Evolutionary conservation across 164 flowering plant genomes (phyloP).

Genomic region (Magnolia officinalis): DNA sequence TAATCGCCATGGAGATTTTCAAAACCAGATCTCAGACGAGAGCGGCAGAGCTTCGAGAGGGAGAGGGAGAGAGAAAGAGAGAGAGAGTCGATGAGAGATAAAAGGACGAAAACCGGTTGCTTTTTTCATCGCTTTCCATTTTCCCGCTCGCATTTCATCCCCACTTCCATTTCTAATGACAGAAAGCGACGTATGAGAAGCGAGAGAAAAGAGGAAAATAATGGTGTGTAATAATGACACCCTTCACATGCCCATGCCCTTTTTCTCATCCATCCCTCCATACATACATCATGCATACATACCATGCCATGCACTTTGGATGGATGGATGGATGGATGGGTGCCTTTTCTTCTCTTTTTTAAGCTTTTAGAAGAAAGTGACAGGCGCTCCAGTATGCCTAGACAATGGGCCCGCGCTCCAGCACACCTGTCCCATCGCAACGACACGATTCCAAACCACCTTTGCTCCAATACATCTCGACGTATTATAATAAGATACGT

Average conservation of each 20-base stretch:
- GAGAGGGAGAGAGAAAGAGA: slow-evolving; percentile 10
- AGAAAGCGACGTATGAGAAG: slow-evolving; percentile 48
- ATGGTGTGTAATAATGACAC: slow-evolving; percentile 4
- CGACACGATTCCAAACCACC: slow-evolving; percentile 6
- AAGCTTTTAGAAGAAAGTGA: background rate
- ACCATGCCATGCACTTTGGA: background rate
- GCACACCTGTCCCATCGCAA: slow-evolving; percentile 12
- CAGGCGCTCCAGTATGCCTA: background rate
- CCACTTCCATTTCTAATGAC: slow-evolving; percentile 30
- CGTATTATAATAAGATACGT: too few species aligned
- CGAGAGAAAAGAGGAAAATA: slow-evolving; percentile 4
- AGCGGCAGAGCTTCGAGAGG: background rate
- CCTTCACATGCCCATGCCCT: background rate
- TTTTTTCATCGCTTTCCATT: slow-evolving; percentile 8
- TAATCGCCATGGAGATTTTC: slow-evolving; percentile 26
- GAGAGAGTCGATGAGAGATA: background rate
- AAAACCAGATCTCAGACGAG: background rate
- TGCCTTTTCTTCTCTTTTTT: background rate
- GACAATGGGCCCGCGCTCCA: slow-evolving; percentile 12
- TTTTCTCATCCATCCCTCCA: background rate
- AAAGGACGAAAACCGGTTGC: background rate
- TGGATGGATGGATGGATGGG: background rate
- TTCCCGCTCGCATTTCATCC: slow-evolving; percentile 28
- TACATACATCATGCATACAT: slow-evolving; percentile 1
- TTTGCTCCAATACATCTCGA: too few species aligned